phyloP scores from a whole-genome alignment of 805 yeast species.

The Suhomyces faveliae region DNA sequence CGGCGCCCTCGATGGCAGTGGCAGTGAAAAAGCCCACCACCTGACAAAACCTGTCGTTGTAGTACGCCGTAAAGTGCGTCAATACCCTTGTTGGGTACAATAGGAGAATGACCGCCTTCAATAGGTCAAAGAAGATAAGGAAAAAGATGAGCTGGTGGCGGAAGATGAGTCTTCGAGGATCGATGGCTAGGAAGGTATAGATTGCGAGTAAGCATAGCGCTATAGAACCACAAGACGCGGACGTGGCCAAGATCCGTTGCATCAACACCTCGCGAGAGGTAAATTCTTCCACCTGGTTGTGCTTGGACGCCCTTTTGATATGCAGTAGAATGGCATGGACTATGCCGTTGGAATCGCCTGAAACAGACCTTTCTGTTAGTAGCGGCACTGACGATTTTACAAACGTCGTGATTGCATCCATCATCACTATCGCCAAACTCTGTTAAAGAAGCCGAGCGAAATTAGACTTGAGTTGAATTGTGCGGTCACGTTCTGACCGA shows the following conservation, averaged over 20 bases:
- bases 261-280: slow-evolving; percentile 25
- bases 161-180: slow-evolving; percentile 60
- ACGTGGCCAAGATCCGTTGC: slow-evolving; percentile 38
- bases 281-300: slow-evolving; percentile 30
- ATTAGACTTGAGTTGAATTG: not conserved
- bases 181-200: slow-evolving; percentile 60
- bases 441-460: not conserved
- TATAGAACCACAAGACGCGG: slow-evolving; percentile 39
- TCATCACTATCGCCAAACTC: not conserved
- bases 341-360: not conserved
- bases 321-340: not conserved
- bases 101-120: slow-evolving; percentile 67
- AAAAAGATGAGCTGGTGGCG: slow-evolving; percentile 69
- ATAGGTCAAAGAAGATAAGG: slow-evolving; percentile 67
- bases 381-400: not conserved
- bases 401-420: not conserved
- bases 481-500: not conserved
- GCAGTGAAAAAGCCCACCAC: slow-evolving; percentile 82
- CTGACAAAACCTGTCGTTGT: slow-evolving; percentile 52
- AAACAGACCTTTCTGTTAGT: not conserved
- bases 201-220: slow-evolving; percentile 56
- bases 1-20: slow-evolving; percentile 80
- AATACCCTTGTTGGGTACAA: slow-evolving; percentile 65
- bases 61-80: slow-evolving; percentile 42
- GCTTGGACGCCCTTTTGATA: slow-evolving; percentile 2